A percentile compares a stretch with the other conserved stretches of the same genome.
These are phyloP conservation scores for Cordyceps sp. DNA, from an alignment of 2,329 filamentous ascomycete genomes.

Conservation along the genomic window DNA sequence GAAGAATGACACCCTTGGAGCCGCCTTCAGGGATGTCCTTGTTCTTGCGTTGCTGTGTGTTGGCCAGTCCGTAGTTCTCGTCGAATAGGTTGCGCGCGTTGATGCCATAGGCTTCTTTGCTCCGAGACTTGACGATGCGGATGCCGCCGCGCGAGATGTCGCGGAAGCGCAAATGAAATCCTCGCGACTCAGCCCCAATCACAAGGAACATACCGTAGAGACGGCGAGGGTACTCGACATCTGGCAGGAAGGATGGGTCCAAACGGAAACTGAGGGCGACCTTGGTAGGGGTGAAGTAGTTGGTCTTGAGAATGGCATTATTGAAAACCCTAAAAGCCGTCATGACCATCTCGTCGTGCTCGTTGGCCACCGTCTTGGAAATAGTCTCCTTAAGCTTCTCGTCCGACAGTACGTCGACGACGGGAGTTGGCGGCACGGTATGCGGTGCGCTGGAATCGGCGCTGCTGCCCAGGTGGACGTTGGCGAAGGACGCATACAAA, in stretches of 20 bases:
- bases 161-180: conserved; percentile 93
- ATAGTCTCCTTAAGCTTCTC: conserved; percentile 60
- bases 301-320: conserved; percentile 83
- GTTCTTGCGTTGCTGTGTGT: conserved; percentile 98
- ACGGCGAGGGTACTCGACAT: conserved; percentile 81
- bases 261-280: conserved; percentile 93
- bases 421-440: conserved; percentile 36
- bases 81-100: conserved; percentile 95
- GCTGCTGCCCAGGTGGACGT: conserved; percentile 51
- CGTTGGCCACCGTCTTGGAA: conserved; percentile 65
- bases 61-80: conserved; percentile 96
- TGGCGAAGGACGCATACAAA: conserved; percentile 84
- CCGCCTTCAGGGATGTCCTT: conserved; percentile 98
- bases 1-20: conserved; percentile 91
- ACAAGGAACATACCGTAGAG: conserved; percentile 98
- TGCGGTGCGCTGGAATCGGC: conserved; percentile 31
- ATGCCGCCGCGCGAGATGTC: conserved; percentile 96
- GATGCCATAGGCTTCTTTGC: conserved; percentile 88
- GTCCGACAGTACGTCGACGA: conserved; percentile 57
- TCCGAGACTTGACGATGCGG: conserved; percentile 94
- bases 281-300: conserved; percentile 95
- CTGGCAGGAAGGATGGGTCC: conserved; percentile 74
- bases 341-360: conserved; percentile 98
- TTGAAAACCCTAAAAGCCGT: conserved; percentile 94
- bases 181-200: conserved; percentile 89